Conservation (phyloP, 768 basidiomycete species). For the Tricholoma matsutake region DNA sequence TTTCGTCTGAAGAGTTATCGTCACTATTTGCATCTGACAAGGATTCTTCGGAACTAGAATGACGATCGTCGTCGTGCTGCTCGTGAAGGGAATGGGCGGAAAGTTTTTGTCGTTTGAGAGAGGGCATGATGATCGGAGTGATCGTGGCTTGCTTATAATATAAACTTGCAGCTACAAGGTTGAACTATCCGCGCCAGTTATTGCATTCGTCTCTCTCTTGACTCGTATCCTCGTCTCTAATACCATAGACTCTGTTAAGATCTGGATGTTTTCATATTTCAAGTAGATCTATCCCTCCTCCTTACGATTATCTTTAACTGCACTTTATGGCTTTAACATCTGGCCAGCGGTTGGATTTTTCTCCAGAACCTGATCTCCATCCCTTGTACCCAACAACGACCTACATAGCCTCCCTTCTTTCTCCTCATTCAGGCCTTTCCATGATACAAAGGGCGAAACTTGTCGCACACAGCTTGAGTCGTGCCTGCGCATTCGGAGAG, state of each 20-base stretch:
- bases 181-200: not conserved
- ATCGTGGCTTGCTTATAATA: not conserved
- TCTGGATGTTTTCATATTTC: not conserved
- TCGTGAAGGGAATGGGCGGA: slow-evolving; percentile 26
- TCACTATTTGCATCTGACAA: slow-evolving; percentile 9
- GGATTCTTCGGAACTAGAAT: slow-evolving; percentile 15
- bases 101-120: slow-evolving; percentile 52
- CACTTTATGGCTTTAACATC: slow-evolving; percentile 12
- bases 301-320: not conserved
- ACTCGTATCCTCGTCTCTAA: not conserved
- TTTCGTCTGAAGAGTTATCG: slow-evolving; percentile 49
- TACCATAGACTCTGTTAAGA: not conserved
- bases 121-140: slow-evolving; percentile 37
- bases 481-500: slow-evolving; percentile 79
- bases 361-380: slow-evolving; percentile 76
- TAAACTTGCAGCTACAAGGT: too few relatives aligned
- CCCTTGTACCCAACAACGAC: slow-evolving; percentile 71
- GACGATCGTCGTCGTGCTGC: slow-evolving; percentile 20
- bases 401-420: slow-evolving; percentile 61
- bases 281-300: not conserved
- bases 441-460: slow-evolving; percentile 67
- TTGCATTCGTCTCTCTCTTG: not conserved
- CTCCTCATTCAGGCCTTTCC: slow-evolving; percentile 63
- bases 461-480: slow-evolving; percentile 68
- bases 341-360: slow-evolving; percentile 46